phyloP scores from a whole-genome alignment of 257 asterid genomes.

The Eustoma russellianum region DNA sequence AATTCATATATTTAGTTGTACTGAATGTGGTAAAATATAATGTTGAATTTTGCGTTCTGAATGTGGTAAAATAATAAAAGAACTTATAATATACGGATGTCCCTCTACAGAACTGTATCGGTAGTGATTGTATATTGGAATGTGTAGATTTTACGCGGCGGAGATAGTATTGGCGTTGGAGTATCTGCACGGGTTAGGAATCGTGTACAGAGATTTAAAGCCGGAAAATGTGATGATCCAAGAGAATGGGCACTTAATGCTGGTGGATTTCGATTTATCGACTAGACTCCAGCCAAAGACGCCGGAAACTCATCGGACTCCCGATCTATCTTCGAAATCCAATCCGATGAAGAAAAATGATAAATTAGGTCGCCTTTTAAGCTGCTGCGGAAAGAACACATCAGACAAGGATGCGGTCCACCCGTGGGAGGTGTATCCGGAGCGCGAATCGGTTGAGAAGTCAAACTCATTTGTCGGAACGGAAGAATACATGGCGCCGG shows the following conservation, averaged over 20 bases:
- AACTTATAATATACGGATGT: no score
- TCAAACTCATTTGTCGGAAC: slow-evolving; percentile 97
- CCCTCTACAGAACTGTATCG: no score
- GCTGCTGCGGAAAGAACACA: slow-evolving; percentile 24
- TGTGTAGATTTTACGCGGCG: slow-evolving; percentile 77
- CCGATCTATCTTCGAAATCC: slow-evolving; percentile 14
- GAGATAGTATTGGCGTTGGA: slow-evolving; percentile 81
- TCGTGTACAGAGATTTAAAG: slow-evolving; percentile 87
- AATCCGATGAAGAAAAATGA: slow-evolving; percentile 24
- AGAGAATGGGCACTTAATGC: slow-evolving; percentile 81
- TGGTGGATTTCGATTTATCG: slow-evolving; percentile 86
- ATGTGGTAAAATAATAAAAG: no score
- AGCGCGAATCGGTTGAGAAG: slow-evolving; percentile 37
- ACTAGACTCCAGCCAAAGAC: slow-evolving; percentile 50
- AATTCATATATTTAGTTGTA: neutral
- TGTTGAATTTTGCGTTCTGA: neutral
- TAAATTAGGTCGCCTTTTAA: slow-evolving; percentile 15
- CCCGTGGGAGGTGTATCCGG: slow-evolving; percentile 26
- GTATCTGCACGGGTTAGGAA: slow-evolving; percentile 66
- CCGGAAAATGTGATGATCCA: slow-evolving; percentile 96
- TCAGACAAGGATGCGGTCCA: slow-evolving; percentile 36
- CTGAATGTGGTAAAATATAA: no score
- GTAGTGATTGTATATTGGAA: neutral
- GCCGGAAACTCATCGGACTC: slow-evolving; percentile 24
- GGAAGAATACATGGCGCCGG: slow-evolving; percentile 93